Evolutionary conservation across 1,284 basidiomycete genomes (phyloP).

Genomic region (Xanthoconium separans): DNA sequence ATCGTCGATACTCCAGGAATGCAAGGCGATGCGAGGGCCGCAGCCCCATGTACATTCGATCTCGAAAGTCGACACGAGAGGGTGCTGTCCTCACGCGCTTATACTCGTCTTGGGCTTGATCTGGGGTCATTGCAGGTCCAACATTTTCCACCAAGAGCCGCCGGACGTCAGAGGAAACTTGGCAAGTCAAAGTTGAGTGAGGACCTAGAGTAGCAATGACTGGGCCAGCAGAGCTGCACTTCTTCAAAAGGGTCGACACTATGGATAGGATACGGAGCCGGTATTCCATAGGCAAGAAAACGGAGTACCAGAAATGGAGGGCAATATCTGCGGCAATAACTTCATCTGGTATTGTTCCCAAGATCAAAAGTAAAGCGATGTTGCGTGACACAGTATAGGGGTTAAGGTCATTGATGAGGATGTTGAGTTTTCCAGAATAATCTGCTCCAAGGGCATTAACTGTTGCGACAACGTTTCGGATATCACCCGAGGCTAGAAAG

Average conservation of each 20-base stretch:
- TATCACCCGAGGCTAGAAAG: constrained; percentile 25
- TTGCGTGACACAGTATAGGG: constrained; percentile 35
- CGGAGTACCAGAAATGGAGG: constrained; percentile 46
- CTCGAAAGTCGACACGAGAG: constrained; percentile 33
- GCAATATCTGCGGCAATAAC: constrained; percentile 38
- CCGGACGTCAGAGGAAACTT: constrained; percentile 7
- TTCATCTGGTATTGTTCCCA: constrained; percentile 32
- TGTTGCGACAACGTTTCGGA: constrained; percentile 25
- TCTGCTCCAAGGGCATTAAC: constrained; percentile 25
- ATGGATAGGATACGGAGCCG: constrained; percentile 20
- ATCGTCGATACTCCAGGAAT: constrained; percentile 37
- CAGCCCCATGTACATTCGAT: constrained; percentile 34
- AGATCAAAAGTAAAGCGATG: constrained; percentile 38
- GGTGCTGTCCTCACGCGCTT: constrained; percentile 26
- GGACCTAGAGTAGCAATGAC: constrained; percentile 14
- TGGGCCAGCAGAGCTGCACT: neutral
- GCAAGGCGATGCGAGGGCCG: constrained; percentile 43
- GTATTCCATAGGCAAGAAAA: constrained; percentile 38
- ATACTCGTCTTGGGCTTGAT: constrained; percentile 29
- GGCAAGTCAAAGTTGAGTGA: constrained; percentile 22
- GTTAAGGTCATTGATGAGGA: constrained; percentile 39
- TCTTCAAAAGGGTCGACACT: constrained; percentile 18
- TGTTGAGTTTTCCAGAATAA: constrained; percentile 25
- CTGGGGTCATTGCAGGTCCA: constrained; percentile 18
- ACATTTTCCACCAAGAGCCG: constrained; percentile 18